A percentile compares a stretch with the other conserved stretches of the same genome.
These are phyloP conservation scores for Protostelium mycophagum DNA, from an alignment of 78 protist genomes.

Conservation along the genomic window DNA sequence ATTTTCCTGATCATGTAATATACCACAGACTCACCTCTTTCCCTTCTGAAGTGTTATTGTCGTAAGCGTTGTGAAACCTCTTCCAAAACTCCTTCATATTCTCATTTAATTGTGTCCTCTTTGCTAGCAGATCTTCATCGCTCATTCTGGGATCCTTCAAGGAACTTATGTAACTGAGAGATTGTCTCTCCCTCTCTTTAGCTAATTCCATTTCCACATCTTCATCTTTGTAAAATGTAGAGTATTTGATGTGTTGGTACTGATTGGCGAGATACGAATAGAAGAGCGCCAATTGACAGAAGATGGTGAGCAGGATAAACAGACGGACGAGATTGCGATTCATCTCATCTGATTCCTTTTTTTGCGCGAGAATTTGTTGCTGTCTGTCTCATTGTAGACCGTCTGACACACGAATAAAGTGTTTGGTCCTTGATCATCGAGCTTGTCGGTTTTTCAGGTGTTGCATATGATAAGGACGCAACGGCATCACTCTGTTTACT, in stretches of 20 bases:
- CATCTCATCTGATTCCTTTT: too few relatives aligned
- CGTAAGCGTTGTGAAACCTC: neutral
- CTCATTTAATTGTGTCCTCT: neutral
- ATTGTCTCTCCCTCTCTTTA: neutral
- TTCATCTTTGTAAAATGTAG: neutral
- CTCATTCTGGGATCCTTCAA: neutral
- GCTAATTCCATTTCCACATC: neutral
- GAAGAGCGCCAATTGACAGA: neutral
- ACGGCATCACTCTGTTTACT: too few relatives aligned
- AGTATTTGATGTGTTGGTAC: neutral
- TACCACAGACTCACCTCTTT: too few relatives aligned
- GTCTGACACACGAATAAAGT: too few relatives aligned
- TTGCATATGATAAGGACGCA: too few relatives aligned
- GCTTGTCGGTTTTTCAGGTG: too few relatives aligned
- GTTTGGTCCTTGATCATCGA: too few relatives aligned
- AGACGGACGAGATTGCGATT: neutral
- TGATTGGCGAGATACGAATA: neutral
- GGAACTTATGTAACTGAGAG: neutral
- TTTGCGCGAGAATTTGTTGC: too few relatives aligned
- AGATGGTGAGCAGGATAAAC: neutral
- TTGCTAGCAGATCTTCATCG: neutral
- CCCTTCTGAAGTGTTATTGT: neutral
- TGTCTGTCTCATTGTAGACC: too few relatives aligned
- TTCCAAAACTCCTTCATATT: neutral
- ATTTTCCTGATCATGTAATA: too few relatives aligned